phyloP scores from a whole-genome alignment of 2,329 filamentous ascomycete genomes.

The Colletotrichum liaoningense region DNA sequence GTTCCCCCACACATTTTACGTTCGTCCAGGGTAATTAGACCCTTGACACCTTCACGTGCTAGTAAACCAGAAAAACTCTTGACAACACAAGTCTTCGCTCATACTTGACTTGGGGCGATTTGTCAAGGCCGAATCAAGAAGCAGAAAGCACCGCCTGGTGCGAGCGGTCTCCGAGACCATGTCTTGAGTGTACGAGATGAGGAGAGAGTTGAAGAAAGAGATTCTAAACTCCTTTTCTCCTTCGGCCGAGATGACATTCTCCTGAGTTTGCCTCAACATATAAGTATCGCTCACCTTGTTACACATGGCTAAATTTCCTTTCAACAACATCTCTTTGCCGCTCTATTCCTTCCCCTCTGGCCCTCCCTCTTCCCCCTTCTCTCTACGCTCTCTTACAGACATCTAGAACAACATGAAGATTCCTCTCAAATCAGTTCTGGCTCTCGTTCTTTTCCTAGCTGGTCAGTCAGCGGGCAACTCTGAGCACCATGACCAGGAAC shows the following conservation, averaged over 20 bases:
- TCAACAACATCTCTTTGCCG: not conserved
- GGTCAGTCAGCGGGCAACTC: not conserved
- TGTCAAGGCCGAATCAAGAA: not conserved
- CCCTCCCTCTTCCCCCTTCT: not conserved
- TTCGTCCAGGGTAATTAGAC: not conserved
- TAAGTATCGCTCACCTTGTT: not conserved
- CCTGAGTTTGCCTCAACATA: not conserved
- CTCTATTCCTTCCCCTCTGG: not conserved
- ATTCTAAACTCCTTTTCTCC: not conserved
- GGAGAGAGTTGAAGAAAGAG: not conserved
- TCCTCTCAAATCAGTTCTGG: not conserved
- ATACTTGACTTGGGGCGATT: not conserved
- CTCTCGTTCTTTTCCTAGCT: not conserved
- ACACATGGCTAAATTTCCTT: not conserved
- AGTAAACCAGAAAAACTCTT: not conserved
- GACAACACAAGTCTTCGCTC: not conserved
- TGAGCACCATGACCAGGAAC: not conserved
- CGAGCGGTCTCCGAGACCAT: not conserved
- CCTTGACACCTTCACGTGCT: conserved; percentile 10
- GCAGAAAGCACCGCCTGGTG: not conserved
- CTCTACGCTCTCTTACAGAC: not conserved
- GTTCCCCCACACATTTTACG: not conserved
- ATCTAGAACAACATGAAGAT: conserved; percentile 7
- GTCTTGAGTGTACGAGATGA: not conserved
- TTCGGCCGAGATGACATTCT: not conserved